Percentiles rank a stretch among this genome's conserved stretches.
Evolutionary conservation across 1,284 basidiomycete species (phyloP).

Genomic region (Puccinia hordei): DNA sequence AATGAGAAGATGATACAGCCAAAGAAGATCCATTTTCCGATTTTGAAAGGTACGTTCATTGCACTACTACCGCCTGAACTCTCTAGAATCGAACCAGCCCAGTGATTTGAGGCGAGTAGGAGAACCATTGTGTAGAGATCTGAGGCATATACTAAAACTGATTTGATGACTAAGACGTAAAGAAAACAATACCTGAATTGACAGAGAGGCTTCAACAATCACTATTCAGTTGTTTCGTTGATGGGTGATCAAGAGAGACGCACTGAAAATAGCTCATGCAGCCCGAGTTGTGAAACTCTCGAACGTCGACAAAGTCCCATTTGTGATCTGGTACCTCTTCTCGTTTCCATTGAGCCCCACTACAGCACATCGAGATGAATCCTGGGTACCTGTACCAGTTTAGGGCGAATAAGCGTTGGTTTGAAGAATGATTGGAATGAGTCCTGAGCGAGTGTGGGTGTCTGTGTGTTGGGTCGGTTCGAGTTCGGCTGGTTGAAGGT

Average conservation of each 20-base stretch:
- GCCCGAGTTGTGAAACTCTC: constrained; percentile 48
- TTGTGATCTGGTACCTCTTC: constrained; percentile 51
- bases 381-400: background rate
- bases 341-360: constrained; percentile 48
- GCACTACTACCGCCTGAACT: constrained; percentile 69
- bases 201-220: too few relatives aligned
- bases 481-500: too few relatives aligned
- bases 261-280: constrained; percentile 45
- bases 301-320: constrained; percentile 50
- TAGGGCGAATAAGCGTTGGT: background rate
- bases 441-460: too few relatives aligned
- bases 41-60: constrained; percentile 77
- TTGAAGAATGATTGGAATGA: too few relatives aligned
- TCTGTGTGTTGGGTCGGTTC: too few relatives aligned
- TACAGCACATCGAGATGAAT: constrained; percentile 32
- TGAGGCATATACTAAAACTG: constrained; percentile 90
- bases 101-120: constrained; percentile 86
- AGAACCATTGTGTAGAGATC: constrained; percentile 98
- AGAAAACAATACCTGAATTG: constrained; percentile 77
- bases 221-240: background rate
- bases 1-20: constrained; percentile 98
- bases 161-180: constrained; percentile 88
- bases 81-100: constrained; percentile 85
- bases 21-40: constrained; percentile 94
- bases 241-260: constrained; percentile 2